These are phyloP conservation scores for Bipolaris sorokiniana DNA, from an alignment of 2,329 filamentous ascomycete genomes.

Conservation along the genomic window DNA sequence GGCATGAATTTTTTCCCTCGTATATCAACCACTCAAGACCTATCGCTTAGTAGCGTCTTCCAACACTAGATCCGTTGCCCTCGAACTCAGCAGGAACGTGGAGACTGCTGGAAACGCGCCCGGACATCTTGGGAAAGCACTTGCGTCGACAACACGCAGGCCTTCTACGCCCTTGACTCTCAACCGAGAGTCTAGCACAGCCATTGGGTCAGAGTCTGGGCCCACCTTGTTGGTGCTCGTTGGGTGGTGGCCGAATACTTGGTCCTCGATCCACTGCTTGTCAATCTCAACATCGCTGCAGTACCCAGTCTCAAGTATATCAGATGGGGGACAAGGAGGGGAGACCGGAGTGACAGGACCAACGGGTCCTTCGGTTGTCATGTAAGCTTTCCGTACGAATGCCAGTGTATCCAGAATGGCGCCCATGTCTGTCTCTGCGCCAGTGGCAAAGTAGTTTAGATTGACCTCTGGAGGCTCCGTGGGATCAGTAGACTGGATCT, in stretches of 20 bases:
- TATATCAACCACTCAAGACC: neutral
- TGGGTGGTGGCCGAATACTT: constrained; percentile 29
- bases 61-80: constrained; percentile 27
- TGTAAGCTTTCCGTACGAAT: constrained; percentile 64
- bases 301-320: constrained; percentile 32
- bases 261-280: constrained; percentile 26
- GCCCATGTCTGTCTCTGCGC: constrained; percentile 59
- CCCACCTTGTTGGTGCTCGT: constrained; percentile 33
- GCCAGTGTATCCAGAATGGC: constrained; percentile 60
- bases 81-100: constrained; percentile 49
- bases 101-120: constrained; percentile 60
- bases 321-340: constrained; percentile 50
- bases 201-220: constrained; percentile 33
- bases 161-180: constrained; percentile 55
- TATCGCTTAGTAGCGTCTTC: constrained; percentile 20
- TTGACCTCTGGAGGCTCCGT: constrained; percentile 65
- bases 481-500: constrained; percentile 64
- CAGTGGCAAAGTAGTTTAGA: constrained; percentile 42
- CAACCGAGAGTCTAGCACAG: constrained; percentile 44
- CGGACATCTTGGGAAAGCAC: constrained; percentile 43
- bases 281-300: constrained; percentile 24
- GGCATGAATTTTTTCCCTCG: neutral
- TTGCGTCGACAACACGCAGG: constrained; percentile 53
- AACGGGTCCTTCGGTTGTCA: constrained; percentile 59
- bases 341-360: constrained; percentile 38